Evolutionary conservation across 371 early-diverging fungal species (phyloP), one percentile per base, ranked within the genome.

Genomic region (Lichtheimia ramosa): DNA sequence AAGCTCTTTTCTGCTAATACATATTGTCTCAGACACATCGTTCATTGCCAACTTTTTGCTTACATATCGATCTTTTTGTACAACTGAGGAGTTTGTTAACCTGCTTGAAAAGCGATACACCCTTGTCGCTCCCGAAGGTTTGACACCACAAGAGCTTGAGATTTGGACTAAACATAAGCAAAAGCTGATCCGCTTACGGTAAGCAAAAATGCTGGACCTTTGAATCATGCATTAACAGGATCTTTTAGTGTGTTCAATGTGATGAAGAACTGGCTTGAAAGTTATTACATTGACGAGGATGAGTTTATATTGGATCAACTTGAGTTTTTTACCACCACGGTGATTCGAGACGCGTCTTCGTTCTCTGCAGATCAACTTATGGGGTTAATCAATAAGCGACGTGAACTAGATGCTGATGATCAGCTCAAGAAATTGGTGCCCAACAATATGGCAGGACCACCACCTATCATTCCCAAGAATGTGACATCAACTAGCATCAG

Each of bases 201-300:
- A 74, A 66, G 55, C 13, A 24, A 13, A 51, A 1, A 18, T 8
- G 4, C 23, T 27, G 18, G 23, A 39, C 7, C 2, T 23, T 0
- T 23, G 48, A n/a, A 43, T 21, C 27, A 20, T 24, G 43, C 25
- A 50, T 21, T 27, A 18, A 16, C 20, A 16, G 1, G 21, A 10
- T 34, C 34, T 34, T 34, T 8, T 53, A 77, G 77, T 56, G 96
- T 96, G 1, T 90, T 85, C 71, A 95, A 92, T 64, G 84, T 95
- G 21, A 83, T 95, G 66, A 94, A 94, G 69, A 85, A 83, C 5
- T 96, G 97, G 97, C 75, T 96, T 6, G 95, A 95, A 63, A 82
- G 83, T 59, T 89, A 92, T 65, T 95, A 90, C 69, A 76, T 88
- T 13, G 92, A 94, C 48, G 84, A 88, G 60, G 86, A 89, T 48